A percentile compares a stretch with the other conserved stretches of the same genome.
phyloP scores from a whole-genome alignment of 2,329 filamentous ascomycete species.

The Apiospora pterosperma region DNA sequence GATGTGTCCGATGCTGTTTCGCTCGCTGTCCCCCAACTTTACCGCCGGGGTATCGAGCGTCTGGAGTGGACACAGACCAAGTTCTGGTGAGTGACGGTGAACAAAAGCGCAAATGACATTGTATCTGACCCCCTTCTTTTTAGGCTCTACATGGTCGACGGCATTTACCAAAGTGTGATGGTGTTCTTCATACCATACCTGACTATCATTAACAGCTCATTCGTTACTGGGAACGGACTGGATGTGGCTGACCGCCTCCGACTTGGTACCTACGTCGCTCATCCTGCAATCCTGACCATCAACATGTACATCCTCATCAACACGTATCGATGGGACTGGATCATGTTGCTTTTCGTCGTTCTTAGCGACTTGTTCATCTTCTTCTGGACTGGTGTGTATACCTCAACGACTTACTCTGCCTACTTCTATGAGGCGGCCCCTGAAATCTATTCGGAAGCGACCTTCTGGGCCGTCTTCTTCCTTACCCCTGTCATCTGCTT shows the following conservation, averaged over 20 bases:
- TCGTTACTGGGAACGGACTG: conserved; percentile 69
- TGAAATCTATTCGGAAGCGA: conserved; percentile 75
- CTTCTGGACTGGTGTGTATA: conserved; percentile 93
- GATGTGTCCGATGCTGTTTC: conserved; percentile 94
- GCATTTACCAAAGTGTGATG: conserved; percentile 90
- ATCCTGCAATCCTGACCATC: conserved; percentile 80
- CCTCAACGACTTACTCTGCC: conserved; percentile 43
- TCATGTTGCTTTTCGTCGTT: conserved; percentile 77
- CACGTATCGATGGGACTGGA: conserved; percentile 97
- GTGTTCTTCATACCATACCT: conserved; percentile 92
- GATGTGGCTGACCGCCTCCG: conserved; percentile 76
- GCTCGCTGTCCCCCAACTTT: conserved; percentile 89
- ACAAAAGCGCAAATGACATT: background rate
- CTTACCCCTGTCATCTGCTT: conserved; percentile 79
- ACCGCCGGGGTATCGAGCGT: conserved; percentile 91
- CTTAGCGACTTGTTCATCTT: conserved; percentile 87
- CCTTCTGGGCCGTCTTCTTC: conserved; percentile 83
- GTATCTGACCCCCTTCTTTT: conserved; percentile 26
- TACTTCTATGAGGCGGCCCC: conserved; percentile 72
- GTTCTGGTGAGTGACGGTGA: conserved; percentile 73
- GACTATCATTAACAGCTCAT: conserved; percentile 66
- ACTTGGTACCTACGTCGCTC: conserved; percentile 83
- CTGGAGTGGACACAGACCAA: conserved; percentile 95
- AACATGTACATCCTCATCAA: conserved; percentile 96
- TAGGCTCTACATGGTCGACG: conserved; percentile 92